Conservation (phyloP, 805 yeast genomes). For the Blastobotrys mokoenaii region DNA sequence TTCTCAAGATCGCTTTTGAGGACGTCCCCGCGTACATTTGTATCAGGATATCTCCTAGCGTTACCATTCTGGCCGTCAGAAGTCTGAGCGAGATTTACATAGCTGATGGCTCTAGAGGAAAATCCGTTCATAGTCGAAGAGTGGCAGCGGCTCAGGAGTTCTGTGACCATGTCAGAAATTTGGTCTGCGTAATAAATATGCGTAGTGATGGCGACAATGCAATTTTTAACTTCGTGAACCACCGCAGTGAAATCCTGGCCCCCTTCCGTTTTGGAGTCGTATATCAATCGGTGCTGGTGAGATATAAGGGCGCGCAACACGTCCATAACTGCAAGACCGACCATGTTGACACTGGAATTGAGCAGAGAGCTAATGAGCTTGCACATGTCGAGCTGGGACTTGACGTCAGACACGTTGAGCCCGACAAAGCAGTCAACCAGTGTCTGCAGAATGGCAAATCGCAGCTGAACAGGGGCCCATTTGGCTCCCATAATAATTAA, state of each 20-base stretch:
- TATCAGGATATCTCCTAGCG: too few relatives aligned
- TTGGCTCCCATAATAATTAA: constrained; percentile 58
- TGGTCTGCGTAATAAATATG: constrained; percentile 86
- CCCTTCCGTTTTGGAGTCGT: constrained; percentile 1
- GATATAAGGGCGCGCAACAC: constrained; percentile 42
- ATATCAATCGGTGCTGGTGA: constrained; percentile 23
- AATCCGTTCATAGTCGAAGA: background rate
- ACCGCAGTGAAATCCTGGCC: background rate
- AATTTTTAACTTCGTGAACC: constrained; percentile 21
- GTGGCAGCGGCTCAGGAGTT: constrained; percentile 34
- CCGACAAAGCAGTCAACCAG: constrained; percentile 28
- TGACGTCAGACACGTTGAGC: constrained; percentile 12
- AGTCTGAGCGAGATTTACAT: background rate
- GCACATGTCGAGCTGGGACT: constrained; percentile 34
- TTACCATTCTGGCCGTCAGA: background rate
- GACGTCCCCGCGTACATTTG: background rate
- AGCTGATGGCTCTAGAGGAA: background rate
- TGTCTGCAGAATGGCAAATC: constrained; percentile 55
- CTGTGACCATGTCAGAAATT: constrained; percentile 70
- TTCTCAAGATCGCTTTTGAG: constrained; percentile 20
- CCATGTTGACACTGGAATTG: constrained; percentile 72
- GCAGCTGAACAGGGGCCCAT: constrained; percentile 73
- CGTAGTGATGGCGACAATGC: constrained; percentile 62
- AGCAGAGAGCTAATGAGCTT: constrained; percentile 44
- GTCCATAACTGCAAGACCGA: constrained; percentile 82